These are phyloP conservation scores for Lasiosphaeria miniovina DNA, from an alignment of 495 filamentous ascomycete genomes.

Conservation along the genomic window DNA sequence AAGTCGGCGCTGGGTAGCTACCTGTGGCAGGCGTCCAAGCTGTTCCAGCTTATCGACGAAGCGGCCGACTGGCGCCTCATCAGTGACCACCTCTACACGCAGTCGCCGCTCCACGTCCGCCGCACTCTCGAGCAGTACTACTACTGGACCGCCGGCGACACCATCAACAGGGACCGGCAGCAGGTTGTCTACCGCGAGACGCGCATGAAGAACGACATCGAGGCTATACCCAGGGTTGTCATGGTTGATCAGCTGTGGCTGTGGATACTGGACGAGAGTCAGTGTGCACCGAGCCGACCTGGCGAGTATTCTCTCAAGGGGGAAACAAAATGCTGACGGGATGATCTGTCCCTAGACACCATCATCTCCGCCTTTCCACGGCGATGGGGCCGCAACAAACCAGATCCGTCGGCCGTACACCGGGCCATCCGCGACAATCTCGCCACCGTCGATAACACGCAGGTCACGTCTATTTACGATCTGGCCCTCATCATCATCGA, in stretches of 20 bases:
- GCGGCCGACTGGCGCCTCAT: conserved; percentile 28
- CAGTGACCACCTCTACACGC: conserved; percentile 21
- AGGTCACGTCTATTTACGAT: conserved; percentile 65
- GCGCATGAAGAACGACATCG: conserved; percentile 19
- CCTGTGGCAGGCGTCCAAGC: conserved; percentile 25
- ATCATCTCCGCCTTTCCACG: conserved; percentile 69
- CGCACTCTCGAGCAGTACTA: conserved; percentile 24
- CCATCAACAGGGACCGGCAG: conserved; percentile 20
- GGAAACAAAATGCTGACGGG: not conserved
- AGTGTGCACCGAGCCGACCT: not conserved
- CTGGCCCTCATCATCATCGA: conserved; percentile 50
- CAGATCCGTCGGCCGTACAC: conserved; percentile 63
- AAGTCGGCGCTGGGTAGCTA: conserved; percentile 22
- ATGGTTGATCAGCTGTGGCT: conserved; percentile 78
- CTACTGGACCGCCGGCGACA: conserved; percentile 23
- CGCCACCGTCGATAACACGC: conserved; percentile 40
- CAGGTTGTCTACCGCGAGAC: conserved; percentile 24
- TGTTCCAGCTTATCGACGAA: conserved; percentile 28
- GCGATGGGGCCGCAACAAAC: conserved; percentile 65
- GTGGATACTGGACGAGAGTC: conserved; percentile 60
- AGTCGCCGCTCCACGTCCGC: conserved; percentile 19
- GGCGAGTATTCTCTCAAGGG: not conserved
- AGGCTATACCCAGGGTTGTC: conserved; percentile 57
- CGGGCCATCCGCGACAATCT: conserved; percentile 39
- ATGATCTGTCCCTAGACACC: conserved; percentile 33